These are phyloP conservation scores for Candida tallmaniae DNA, from an alignment of 805 yeast species.

Conservation along the genomic window DNA sequence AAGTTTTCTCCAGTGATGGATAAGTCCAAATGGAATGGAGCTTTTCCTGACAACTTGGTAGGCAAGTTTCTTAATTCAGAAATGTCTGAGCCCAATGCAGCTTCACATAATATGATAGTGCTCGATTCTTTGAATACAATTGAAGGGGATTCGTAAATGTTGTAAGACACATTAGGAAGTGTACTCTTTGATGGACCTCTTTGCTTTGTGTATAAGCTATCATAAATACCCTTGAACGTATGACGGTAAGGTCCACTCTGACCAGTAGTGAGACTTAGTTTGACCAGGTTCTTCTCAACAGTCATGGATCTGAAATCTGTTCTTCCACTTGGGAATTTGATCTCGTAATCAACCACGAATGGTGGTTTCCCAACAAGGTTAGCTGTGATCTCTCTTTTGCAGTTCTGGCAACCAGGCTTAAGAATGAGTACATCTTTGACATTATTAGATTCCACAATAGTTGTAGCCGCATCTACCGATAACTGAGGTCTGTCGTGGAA, in stretches of 20 bases:
- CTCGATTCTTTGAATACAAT: slow-evolving; percentile 47
- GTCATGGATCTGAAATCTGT: slow-evolving; percentile 30
- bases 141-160: slow-evolving; percentile 59
- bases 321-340: slow-evolving; percentile 54
- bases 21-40: slow-evolving; percentile 59
- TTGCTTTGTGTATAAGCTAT: slow-evolving; percentile 51
- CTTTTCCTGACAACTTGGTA: slow-evolving; percentile 50
- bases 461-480: slow-evolving; percentile 2
- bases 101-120: slow-evolving; percentile 43
- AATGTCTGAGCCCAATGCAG: slow-evolving; percentile 19
- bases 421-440: slow-evolving; percentile 15
- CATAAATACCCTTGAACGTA: slow-evolving; percentile 58
- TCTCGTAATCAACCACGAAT: slow-evolving; percentile 64
- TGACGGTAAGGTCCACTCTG: slow-evolving; percentile 60
- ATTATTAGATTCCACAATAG: slow-evolving; percentile 6
- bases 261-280: slow-evolving; percentile 36
- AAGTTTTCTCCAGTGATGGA: slow-evolving; percentile 57
- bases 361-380: slow-evolving; percentile 58
- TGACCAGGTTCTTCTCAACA: slow-evolving; percentile 22
- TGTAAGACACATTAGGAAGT: slow-evolving; percentile 23
- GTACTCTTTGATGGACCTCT: slow-evolving; percentile 9
- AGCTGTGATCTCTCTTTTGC: slow-evolving; percentile 26
- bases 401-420: slow-evolving; percentile 30
- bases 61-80: slow-evolving; percentile 35
- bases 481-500: slow-evolving; percentile 24